phyloP scores from a whole-genome alignment of 371 early-diverging fungal species.

The Mortierella polycephala region DNA sequence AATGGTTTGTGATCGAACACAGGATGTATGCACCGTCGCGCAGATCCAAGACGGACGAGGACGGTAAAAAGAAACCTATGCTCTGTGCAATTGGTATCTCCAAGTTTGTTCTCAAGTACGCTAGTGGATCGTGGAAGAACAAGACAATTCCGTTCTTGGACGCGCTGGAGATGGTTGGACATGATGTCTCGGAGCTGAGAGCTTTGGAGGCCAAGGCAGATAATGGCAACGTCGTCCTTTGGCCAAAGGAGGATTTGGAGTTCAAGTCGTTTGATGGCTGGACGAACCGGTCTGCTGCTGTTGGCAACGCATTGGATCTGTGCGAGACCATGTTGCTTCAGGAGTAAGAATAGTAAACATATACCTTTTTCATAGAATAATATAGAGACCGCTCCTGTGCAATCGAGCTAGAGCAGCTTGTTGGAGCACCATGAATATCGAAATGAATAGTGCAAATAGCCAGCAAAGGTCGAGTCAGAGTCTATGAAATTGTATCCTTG shows the following conservation, averaged over 20 bases:
- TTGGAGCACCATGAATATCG: too few relatives aligned
- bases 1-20: slow-evolving; percentile 53
- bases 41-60: background rate
- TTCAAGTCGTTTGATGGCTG: slow-evolving; percentile 48
- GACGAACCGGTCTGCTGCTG: slow-evolving; percentile 41
- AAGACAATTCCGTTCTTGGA: slow-evolving; percentile 55
- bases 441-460: too few relatives aligned
- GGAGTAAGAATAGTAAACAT: background rate
- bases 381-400: too few relatives aligned
- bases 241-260: slow-evolving; percentile 44
- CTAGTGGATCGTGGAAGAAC: slow-evolving; percentile 49
- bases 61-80: slow-evolving; percentile 4
- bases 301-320: slow-evolving; percentile 47
- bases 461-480: too few relatives aligned
- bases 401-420: too few relatives aligned
- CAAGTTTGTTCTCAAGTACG: slow-evolving; percentile 52
- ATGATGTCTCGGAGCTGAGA: slow-evolving; percentile 35
- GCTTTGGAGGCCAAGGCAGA: slow-evolving; percentile 34
- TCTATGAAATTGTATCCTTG: background rate
- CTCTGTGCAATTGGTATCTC: slow-evolving; percentile 52
- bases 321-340: slow-evolving; percentile 47
- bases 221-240: slow-evolving; percentile 41
- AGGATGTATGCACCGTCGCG: slow-evolving; percentile 35
- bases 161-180: slow-evolving; percentile 53
- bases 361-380: too few relatives aligned